Evolutionary conservation across 2,329 filamentous ascomycete species (phyloP).

Genomic region (Ophiostoma perfectum): DNA sequence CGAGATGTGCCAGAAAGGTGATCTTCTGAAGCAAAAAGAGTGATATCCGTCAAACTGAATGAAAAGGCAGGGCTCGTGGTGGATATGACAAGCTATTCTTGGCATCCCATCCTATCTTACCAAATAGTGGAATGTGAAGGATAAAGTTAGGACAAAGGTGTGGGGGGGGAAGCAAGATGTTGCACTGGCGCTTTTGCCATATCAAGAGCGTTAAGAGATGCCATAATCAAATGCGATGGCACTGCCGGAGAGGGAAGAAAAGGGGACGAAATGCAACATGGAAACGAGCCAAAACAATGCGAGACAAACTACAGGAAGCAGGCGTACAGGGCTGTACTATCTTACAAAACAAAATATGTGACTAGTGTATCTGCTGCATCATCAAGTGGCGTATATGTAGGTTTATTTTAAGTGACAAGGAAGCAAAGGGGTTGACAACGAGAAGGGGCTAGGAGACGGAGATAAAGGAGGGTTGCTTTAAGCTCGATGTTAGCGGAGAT

Average conservation of each 20-base stretch:
- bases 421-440: background rate
- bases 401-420: background rate
- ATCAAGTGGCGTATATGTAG: background rate
- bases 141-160: background rate
- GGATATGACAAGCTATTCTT: conserved; percentile 5
- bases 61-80: background rate
- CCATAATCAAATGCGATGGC: background rate
- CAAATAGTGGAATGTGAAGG: background rate
- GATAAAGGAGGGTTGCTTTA: background rate
- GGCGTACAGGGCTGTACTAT: too few relatives aligned
- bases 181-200: background rate
- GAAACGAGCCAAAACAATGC: conserved; percentile 5
- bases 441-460: background rate
- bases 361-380: background rate
- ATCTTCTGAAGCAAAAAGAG: background rate
- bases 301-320: too few relatives aligned
- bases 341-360: too few relatives aligned
- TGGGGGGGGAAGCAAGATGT: background rate
- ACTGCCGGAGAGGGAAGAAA: background rate
- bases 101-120: background rate
- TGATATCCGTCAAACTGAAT: background rate
- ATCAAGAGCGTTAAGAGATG: background rate
- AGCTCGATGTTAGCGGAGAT: background rate
- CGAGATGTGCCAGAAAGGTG: conserved; percentile 3
- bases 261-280: background rate